Conservation (phyloP, 805 yeast species). For the Ogataea philodendri region DNA sequence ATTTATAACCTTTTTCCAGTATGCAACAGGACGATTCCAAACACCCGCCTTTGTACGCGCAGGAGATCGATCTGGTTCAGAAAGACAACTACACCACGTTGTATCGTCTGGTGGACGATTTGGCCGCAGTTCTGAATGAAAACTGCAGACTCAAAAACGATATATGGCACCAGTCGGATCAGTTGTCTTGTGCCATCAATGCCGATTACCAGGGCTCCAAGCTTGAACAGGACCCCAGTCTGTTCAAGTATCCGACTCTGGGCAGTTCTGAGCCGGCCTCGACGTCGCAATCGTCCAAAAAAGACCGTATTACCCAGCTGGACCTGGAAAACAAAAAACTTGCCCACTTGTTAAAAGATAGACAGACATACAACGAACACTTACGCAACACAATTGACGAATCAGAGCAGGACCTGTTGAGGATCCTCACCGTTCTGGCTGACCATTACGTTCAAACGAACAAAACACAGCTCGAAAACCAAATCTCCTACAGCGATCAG, state of each 20-base stretch:
- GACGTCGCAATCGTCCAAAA: not conserved
- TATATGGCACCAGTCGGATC: conserved; percentile 29
- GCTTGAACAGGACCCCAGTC: conserved; percentile 8
- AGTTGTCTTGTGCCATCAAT: conserved; percentile 14
- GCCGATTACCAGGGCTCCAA: conserved; percentile 7
- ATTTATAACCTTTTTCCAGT: conserved; percentile 3
- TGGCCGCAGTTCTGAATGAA: conserved; percentile 18
- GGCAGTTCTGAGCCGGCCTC: not conserved
- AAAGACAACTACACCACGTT: conserved; percentile 22
- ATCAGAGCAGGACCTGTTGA: conserved; percentile 19
- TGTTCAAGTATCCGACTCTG: conserved; percentile 12
- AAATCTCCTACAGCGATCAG: conserved; percentile 11
- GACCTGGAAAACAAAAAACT: conserved; percentile 19
- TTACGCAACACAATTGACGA: conserved; percentile 18
- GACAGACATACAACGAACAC: conserved; percentile 21
- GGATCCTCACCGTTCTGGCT: conserved; percentile 17
- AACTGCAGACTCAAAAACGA: conserved; percentile 25
- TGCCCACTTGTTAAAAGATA: conserved; percentile 13
- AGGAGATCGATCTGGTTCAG: conserved; percentile 14
- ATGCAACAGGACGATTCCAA: not conserved
- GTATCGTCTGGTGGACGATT: conserved; percentile 24
- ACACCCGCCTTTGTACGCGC: conserved; percentile 5
- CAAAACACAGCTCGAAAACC: conserved; percentile 17
- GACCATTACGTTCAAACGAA: conserved; percentile 12
- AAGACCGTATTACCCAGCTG: conserved; percentile 8